Evolutionary conservation across 1,139 yeast genomes (phyloP).

Genomic region (Yamadazyma membranifaciens): DNA sequence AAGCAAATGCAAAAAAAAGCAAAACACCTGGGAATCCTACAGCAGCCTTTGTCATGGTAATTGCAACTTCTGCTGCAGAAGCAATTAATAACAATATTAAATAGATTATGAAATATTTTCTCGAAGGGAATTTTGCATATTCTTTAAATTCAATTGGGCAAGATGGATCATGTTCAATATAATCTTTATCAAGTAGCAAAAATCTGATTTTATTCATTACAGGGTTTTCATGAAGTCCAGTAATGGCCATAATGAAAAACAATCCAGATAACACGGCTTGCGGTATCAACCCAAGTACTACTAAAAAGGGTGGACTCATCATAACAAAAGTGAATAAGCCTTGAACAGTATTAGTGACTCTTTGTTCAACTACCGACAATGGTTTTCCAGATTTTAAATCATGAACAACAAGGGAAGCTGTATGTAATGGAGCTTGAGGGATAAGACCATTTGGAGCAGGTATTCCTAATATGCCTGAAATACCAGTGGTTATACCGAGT

Average conservation of each 20-base stretch:
- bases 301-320: conserved; percentile 85
- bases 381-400: conserved; percentile 43
- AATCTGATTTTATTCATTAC: conserved; percentile 64
- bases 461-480: conserved; percentile 82
- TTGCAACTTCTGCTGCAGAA: conserved; percentile 77
- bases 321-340: conserved; percentile 81
- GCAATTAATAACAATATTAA: conserved; percentile 61
- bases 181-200: conserved; percentile 59
- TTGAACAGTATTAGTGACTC: conserved; percentile 80
- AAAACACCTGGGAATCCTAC: conserved; percentile 92
- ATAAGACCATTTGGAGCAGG: conserved; percentile 97
- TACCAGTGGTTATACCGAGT: conserved; percentile 81
- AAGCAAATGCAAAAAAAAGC: conserved; percentile 53
- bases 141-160: conserved; percentile 39
- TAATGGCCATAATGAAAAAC: conserved; percentile 89
- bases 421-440: conserved; percentile 96
- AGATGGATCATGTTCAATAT: conserved; percentile 30
- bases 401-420: conserved; percentile 69
- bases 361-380: conserved; percentile 77
- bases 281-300: conserved; percentile 83
- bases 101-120: conserved; percentile 56
- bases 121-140: conserved; percentile 31
- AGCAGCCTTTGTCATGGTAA: conserved; percentile 85
- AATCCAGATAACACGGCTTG: conserved; percentile 92
- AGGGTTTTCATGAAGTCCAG: conserved; percentile 69